Evolutionary conservation across 148 eudicot genomes (phyloP), one percentile per base, ranked within the genome.

Genomic region (Diospyros lotus): DNA sequence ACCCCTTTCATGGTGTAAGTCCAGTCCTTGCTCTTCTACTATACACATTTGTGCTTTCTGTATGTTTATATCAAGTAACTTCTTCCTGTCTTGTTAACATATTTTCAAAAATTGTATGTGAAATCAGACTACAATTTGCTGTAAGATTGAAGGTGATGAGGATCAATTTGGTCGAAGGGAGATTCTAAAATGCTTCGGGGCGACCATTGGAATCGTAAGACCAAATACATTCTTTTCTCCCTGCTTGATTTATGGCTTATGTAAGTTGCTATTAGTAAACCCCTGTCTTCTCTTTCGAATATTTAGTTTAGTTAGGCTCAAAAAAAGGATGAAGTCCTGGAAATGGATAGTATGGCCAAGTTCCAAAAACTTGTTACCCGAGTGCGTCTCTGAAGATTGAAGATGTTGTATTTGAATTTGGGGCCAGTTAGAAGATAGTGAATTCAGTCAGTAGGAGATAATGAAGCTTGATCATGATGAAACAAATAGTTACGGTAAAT

Each of bases 131-230:
- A 78, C 63, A 48, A 73, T 91, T 55, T 79, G 86, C 17, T 92
- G 90, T 72, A 85, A 81, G 69, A 68, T 78, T 73, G 92, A 73
- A 77, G 84, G 72, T 58, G 80, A 82, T 73, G 90, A 78, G 4
- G 76, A 65, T 76, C 83, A 79, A 58, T 74, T 89, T 64, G 77
- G 85, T 12, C 84, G 96, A 64, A 81, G 98, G 73, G 90, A 86
- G 54, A 12, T 91, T 70, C 86, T 94, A 41, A 84, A 86, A 51
- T 79, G 81, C 73, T 72, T 90, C 66, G 85, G 91, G 43, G 86
- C 89, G 69, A 82, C 94, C 17, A 61, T 87, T 68, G 88, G 86
- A 77, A 58, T 89, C 79, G 98, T 92, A 77, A 89, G 74, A 13
- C n/a, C 41, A 6, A 28, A 38, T 58, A 41, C 1, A 40, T 45